Evolutionary conservation across 345 rosid species (phyloP).

Genomic region (Punica granatum): DNA sequence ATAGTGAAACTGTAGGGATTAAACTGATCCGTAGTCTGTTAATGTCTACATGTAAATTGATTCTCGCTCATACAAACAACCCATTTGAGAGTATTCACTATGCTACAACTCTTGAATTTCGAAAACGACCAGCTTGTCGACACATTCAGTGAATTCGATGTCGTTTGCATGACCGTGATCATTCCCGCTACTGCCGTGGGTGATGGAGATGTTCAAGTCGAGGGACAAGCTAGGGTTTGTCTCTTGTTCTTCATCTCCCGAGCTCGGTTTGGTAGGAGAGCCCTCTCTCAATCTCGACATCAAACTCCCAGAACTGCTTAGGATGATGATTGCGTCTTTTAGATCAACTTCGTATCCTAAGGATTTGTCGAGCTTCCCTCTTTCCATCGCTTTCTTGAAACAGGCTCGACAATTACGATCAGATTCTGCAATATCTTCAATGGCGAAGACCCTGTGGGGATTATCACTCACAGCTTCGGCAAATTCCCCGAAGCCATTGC

Average conservation of each 20-base stretch:
- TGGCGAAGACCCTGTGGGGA: constrained; percentile 67
- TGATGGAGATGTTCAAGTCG: constrained; percentile 1
- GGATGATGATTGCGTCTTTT: constrained; percentile 60
- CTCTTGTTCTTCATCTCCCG: background rate
- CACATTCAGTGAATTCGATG: background rate
- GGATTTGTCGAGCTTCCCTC: constrained; percentile 39
- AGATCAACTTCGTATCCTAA: constrained; percentile 52
- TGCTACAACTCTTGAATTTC: constrained; percentile 6
- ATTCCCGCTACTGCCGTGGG: background rate
- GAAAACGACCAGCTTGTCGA: constrained; percentile 1
- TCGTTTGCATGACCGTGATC: background rate
- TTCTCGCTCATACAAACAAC: background rate
- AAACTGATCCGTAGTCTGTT: background rate
- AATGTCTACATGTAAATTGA: background rate
- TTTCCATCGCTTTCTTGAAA: constrained; percentile 65
- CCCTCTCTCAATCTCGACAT: constrained; percentile 42
- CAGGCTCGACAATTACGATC: constrained; percentile 55
- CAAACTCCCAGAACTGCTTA: constrained; percentile 60
- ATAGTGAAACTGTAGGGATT: no score
- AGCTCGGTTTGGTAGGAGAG: background rate
- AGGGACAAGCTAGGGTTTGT: constrained; percentile 4
- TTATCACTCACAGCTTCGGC: constrained; percentile 47
- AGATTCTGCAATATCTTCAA: constrained; percentile 73
- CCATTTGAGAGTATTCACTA: background rate
- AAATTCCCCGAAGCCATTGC: constrained; percentile 51